Evolutionary conservation across 352 stramenopile species (phyloP).

Genomic region (Globisporangium orthogonon): DNA sequence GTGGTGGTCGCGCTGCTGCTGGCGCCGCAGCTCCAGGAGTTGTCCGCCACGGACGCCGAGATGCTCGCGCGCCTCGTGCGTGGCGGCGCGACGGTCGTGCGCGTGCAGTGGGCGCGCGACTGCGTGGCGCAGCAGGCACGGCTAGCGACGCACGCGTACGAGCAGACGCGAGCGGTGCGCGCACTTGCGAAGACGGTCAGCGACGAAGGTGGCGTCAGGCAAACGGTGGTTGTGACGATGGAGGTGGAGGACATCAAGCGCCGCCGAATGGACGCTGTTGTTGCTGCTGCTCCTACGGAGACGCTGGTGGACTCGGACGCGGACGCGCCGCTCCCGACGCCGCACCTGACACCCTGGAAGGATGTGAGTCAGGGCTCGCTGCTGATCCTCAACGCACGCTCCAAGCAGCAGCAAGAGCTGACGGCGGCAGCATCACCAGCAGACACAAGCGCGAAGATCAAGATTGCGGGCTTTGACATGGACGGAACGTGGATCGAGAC

Average conservation of each 20-base stretch:
- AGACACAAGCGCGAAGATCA: conserved; percentile 14
- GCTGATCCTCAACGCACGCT: conserved; percentile 41
- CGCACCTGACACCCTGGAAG: conserved; percentile 36
- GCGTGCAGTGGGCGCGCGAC: conserved; percentile 34
- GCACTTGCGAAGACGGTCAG: background rate
- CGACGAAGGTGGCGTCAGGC: background rate
- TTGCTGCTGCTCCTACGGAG: background rate
- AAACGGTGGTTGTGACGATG: background rate
- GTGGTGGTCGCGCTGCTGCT: conserved; percentile 25
- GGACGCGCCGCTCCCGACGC: conserved; percentile 10
- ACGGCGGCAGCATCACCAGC: too few species aligned
- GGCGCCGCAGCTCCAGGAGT: conserved; percentile 2
- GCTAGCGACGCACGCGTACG: conserved; percentile 17
- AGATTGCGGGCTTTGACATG: conserved; percentile 79
- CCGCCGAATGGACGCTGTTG: background rate
- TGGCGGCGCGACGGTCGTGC: conserved; percentile 16
- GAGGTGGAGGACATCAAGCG: conserved; percentile 5
- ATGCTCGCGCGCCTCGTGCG: conserved; percentile 13
- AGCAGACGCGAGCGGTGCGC: conserved; percentile 6
- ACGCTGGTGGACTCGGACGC: background rate
- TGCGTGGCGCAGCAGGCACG: conserved; percentile 28
- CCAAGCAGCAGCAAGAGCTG: conserved; percentile 7
- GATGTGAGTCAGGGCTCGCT: conserved; percentile 31
- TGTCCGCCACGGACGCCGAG: conserved; percentile 2
- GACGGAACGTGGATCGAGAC: conserved; percentile 80